phyloP scores from a whole-genome alignment of 1,284 basidiomycete species.

The Schizopora paradoxa region DNA sequence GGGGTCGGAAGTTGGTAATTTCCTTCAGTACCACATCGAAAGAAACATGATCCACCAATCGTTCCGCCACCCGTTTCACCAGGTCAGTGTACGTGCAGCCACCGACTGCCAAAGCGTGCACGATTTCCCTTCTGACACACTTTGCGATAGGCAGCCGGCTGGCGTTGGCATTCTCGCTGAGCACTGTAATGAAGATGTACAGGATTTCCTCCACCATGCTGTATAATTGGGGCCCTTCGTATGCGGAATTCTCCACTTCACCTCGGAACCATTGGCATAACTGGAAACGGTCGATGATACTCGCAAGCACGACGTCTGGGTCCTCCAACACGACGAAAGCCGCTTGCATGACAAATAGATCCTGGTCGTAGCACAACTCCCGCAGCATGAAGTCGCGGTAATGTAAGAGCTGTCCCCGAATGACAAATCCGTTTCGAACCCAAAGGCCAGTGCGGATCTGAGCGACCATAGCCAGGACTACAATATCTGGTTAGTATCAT shows the following conservation, averaged over 20 bases:
- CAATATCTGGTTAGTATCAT: slow-evolving; percentile 10
- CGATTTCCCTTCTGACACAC: slow-evolving; percentile 79
- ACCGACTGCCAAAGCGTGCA: slow-evolving; percentile 88
- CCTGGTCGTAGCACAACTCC: slow-evolving; percentile 96
- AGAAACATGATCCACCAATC: slow-evolving; percentile 79
- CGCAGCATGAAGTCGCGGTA: slow-evolving; percentile 96
- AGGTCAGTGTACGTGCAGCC: slow-evolving; percentile 90
- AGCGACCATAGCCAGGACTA: slow-evolving; percentile 84
- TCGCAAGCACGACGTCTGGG: slow-evolving; percentile 76
- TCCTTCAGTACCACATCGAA: slow-evolving; percentile 80
- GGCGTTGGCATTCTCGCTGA: slow-evolving; percentile 81
- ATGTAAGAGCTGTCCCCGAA: slow-evolving; percentile 93
- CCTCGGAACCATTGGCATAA: slow-evolving; percentile 78
- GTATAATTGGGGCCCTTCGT: slow-evolving; percentile 68
- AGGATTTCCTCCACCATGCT: slow-evolving; percentile 93
- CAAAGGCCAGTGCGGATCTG: slow-evolving; percentile 95
- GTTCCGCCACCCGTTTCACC: slow-evolving; percentile 86
- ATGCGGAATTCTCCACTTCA: slow-evolving; percentile 48
- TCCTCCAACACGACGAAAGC: slow-evolving; percentile 71
- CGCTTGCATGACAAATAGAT: slow-evolving; percentile 88
- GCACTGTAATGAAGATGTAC: slow-evolving; percentile 81
- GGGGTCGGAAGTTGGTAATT: slow-evolving; percentile 81
- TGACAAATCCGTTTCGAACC: slow-evolving; percentile 96
- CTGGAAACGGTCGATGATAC: slow-evolving; percentile 87
- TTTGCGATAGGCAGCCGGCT: slow-evolving; percentile 61